A percentile compares a stretch with the other conserved stretches of the same genome.
These are phyloP conservation scores for Penicillium verhagenii DNA, from an alignment of 495 filamentous ascomycete species.

Conservation along the genomic window DNA sequence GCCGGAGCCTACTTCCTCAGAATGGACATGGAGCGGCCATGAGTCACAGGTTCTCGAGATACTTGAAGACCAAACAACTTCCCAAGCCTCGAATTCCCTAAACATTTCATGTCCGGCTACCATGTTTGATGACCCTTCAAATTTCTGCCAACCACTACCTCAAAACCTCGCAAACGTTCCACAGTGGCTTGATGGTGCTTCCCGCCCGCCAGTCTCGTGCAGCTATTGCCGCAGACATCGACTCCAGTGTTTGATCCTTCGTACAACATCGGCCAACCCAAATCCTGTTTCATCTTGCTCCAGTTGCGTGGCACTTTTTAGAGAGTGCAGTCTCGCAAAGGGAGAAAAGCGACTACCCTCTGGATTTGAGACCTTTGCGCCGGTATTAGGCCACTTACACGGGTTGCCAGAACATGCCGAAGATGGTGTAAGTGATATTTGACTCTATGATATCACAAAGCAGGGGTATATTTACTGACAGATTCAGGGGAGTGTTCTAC, in stretches of 20 bases:
- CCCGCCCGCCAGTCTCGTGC: constrained; percentile 40
- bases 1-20: constrained; percentile 7
- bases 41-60: background rate
- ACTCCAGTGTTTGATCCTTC: constrained; percentile 46
- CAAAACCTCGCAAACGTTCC: constrained; percentile 29
- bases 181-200: constrained; percentile 45
- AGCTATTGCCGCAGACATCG: constrained; percentile 41
- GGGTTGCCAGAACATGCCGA: constrained; percentile 39
- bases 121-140: background rate
- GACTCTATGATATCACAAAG: too few relatives aligned
- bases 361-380: constrained; percentile 45
- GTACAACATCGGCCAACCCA: constrained; percentile 44
- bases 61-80: background rate
- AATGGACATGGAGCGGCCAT: constrained; percentile 13
- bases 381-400: constrained; percentile 43
- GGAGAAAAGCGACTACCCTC: constrained; percentile 44
- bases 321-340: constrained; percentile 65
- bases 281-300: constrained; percentile 66
- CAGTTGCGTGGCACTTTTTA: constrained; percentile 72
- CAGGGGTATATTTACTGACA: too few relatives aligned
- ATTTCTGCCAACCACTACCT: background rate
- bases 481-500: background rate
- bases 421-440: constrained; percentile 17
- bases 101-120: too few relatives aligned
- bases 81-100: background rate